phyloP scores from a whole-genome alignment of 805 yeast species.

The Myxozyma melibiosi region DNA sequence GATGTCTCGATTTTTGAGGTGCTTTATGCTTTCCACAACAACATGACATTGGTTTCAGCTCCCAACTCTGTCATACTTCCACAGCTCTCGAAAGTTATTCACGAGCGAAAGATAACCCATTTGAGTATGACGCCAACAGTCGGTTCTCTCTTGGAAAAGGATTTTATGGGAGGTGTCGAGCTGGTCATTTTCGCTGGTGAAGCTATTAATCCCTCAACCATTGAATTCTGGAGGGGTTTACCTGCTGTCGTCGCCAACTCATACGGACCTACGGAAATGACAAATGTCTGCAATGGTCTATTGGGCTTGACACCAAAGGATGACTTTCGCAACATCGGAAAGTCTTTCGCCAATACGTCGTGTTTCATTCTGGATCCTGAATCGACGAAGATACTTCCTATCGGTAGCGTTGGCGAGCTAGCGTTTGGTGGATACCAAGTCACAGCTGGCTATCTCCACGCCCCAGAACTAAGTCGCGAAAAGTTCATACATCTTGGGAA shows the following conservation, averaged over 20 bases:
- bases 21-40: constrained; percentile 21
- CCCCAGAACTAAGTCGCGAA: constrained; percentile 31
- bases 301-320: constrained; percentile 13
- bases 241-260: constrained; percentile 31
- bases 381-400: constrained; percentile 9
- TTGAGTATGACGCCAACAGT: constrained; percentile 41
- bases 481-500: constrained; percentile 20
- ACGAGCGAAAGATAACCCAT: constrained; percentile 25
- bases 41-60: constrained; percentile 30
- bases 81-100: constrained; percentile 21
- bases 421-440: constrained; percentile 39
- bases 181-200: constrained; percentile 21
- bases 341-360: constrained; percentile 29
- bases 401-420: constrained; percentile 38
- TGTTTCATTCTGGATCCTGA: constrained; percentile 23
- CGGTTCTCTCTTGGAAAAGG: constrained; percentile 88
- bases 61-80: constrained; percentile 22
- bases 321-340: constrained; percentile 31
- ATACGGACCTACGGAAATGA: constrained; percentile 37
- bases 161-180: constrained; percentile 38
- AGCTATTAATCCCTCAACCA: background rate
- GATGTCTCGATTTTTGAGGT: constrained; percentile 38
- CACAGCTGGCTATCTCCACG: constrained; percentile 36
- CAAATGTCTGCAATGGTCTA: constrained; percentile 32
- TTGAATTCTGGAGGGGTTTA: constrained; percentile 8